Percentiles rank a stretch among this genome's conserved stretches.
These are phyloP conservation scores for Plasmodium adleri DNA, from an alignment of 169 alveolate species.

Conservation along the genomic window DNA sequence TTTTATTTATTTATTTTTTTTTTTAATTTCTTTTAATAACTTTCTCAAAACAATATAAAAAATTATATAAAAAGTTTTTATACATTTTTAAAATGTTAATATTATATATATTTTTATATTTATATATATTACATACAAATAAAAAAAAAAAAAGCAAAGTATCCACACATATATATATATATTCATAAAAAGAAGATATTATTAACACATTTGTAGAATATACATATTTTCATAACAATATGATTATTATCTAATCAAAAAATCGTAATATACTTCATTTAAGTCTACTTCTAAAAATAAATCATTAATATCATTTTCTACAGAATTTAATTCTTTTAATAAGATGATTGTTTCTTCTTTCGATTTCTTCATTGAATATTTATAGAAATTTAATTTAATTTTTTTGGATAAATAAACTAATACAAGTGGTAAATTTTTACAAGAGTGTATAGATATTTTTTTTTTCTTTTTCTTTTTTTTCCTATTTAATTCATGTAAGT, in stretches of 20 bases:
- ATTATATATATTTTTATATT: not conserved
- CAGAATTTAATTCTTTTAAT: conserved; percentile 64
- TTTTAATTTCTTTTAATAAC: no score
- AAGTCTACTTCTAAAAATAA: conserved; percentile 72
- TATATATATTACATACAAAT: not conserved
- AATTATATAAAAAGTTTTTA: no score
- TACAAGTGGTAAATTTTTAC: conserved; percentile 26
- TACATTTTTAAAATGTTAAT: not conserved
- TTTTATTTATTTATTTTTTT: no score
- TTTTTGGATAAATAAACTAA: conserved; percentile 61
- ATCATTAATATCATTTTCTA: conserved; percentile 59
- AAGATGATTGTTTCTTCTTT: conserved; percentile 68
- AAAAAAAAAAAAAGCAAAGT: no score
- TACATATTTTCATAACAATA: no score
- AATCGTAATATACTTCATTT: conserved; percentile 32
- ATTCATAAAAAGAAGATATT: not conserved
- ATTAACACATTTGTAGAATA: no score
- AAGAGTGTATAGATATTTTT: conserved; percentile 48
- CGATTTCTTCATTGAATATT: conserved; percentile 73
- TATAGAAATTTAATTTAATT: conserved; percentile 71
- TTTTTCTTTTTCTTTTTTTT: conserved; percentile 59
- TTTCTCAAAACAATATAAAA: no score
- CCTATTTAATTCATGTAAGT: conserved; percentile 3
- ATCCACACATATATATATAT: not conserved
- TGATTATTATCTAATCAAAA: conserved; percentile 8